Conservation (phyloP, 2,329 filamentous ascomycete species). For the Myriangium duriaei region DNA sequence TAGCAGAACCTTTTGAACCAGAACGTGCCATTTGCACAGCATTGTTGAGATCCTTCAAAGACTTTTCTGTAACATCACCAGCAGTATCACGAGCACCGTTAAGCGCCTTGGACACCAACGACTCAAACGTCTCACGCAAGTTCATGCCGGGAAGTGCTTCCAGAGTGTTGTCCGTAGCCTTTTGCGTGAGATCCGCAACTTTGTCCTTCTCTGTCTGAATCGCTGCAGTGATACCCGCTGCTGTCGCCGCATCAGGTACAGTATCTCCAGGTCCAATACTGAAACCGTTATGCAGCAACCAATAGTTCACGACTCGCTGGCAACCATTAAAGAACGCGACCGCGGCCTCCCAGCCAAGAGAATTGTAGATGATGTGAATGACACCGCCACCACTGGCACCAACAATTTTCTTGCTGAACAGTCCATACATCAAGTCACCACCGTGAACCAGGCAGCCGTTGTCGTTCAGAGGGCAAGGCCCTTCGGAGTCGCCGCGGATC, state of each 20-base stretch:
- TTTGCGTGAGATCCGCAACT: constrained; percentile 60
- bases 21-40: constrained; percentile 92
- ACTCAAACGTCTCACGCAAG: constrained; percentile 94
- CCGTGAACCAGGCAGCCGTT: constrained; percentile 71
- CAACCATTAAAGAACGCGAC: constrained; percentile 94
- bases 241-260: constrained; percentile 77
- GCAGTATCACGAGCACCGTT: constrained; percentile 95
- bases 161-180: constrained; percentile 73
- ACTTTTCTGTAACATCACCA: constrained; percentile 81
- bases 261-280: constrained; percentile 98
- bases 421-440: constrained; percentile 79
- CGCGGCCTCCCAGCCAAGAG: constrained; percentile 71
- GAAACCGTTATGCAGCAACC: constrained; percentile 91
- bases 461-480: constrained; percentile 55
- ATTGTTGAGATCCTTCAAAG: constrained; percentile 91
- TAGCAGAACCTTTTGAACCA: constrained; percentile 95
- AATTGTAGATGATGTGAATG: constrained; percentile 92
- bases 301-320: constrained; percentile 91
- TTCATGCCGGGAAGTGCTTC: constrained; percentile 98
- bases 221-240: constrained; percentile 69
- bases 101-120: constrained; percentile 83
- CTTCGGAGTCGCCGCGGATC: constrained; percentile 42
- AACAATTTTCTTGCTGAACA: constrained; percentile 86
- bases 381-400: constrained; percentile 84
- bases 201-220: constrained; percentile 72